phyloP scores from a whole-genome alignment of 805 yeast genomes.

The Yamadazyma laniorum region DNA sequence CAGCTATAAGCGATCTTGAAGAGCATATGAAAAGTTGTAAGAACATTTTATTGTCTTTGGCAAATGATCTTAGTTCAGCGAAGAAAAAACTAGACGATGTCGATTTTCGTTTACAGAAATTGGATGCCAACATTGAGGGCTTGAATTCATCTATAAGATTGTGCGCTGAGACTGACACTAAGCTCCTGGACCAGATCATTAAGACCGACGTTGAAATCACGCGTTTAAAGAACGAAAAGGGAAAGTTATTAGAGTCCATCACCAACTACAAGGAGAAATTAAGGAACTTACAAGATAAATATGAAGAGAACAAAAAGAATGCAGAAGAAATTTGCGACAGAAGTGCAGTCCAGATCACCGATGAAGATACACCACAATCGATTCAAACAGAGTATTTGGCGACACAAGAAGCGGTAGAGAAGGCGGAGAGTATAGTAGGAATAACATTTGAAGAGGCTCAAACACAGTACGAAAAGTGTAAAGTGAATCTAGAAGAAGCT shows the following conservation, averaged over 20 bases:
- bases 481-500: constrained; percentile 43
- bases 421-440: constrained; percentile 54
- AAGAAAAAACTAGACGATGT: not conserved
- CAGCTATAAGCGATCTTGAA: constrained; percentile 2
- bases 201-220: constrained; percentile 10
- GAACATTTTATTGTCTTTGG: constrained; percentile 28
- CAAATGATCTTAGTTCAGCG: constrained; percentile 14
- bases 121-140: not conserved
- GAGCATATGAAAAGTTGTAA: constrained; percentile 11
- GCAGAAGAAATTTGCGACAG: constrained; percentile 46
- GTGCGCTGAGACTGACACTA: not conserved
- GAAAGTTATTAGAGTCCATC: constrained; percentile 1
- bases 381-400: constrained; percentile 49
- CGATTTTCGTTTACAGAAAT: not conserved
- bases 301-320: constrained; percentile 15
- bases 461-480: constrained; percentile 43
- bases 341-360: constrained; percentile 42
- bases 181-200: constrained; percentile 9
- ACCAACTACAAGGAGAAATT: constrained; percentile 13
- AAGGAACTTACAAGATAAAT: constrained; percentile 26
- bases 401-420: constrained; percentile 46
- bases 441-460: constrained; percentile 56
- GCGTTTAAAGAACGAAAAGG: constrained; percentile 6
- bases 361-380: constrained; percentile 44
- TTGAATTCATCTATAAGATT: not conserved